These are phyloP conservation scores for Dioszegia aurantiaca DNA, from an alignment of 768 basidiomycete genomes.

Conservation along the genomic window DNA sequence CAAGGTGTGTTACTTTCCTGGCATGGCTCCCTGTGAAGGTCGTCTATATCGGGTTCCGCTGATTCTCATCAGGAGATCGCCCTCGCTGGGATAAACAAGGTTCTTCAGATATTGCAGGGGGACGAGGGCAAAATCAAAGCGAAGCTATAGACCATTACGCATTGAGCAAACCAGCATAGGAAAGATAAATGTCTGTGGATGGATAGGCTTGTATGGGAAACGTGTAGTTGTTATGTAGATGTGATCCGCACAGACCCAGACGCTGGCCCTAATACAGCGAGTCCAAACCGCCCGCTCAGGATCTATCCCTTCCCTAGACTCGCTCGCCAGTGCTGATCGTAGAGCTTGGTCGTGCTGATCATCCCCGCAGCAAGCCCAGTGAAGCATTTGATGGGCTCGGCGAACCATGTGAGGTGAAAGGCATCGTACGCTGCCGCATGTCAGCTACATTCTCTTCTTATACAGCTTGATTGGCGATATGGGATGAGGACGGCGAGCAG, in stretches of 20 bases:
- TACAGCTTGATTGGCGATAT: no score
- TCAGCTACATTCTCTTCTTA: no score
- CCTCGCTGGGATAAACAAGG: conserved; percentile 3
- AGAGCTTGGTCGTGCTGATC: conserved; percentile 41
- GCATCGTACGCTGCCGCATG: conserved; percentile 42
- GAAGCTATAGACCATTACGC: conserved; percentile 1
- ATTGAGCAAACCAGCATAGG: no score
- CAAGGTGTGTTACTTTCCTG: conserved; percentile 11
- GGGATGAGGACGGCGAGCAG: background rate
- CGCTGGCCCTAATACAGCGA: no score
- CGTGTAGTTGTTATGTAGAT: background rate
- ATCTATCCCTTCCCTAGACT: conserved; percentile 34
- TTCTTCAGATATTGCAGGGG: background rate
- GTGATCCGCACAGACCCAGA: background rate
- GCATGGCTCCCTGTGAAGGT: background rate
- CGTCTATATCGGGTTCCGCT: no score
- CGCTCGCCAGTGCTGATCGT: conserved; percentile 35
- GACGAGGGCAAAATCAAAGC: conserved; percentile 2
- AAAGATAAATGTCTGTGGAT: no score
- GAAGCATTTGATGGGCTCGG: conserved; percentile 45
- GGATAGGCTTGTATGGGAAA: no score
- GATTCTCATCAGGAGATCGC: conserved; percentile 12
- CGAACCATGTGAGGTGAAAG: conserved; percentile 32
- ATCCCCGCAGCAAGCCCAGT: conserved; percentile 38
- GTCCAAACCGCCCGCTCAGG: background rate